These are phyloP conservation scores for Chalciporus piperatus DNA, from an alignment of 768 basidiomycete genomes.

Conservation along the genomic window DNA sequence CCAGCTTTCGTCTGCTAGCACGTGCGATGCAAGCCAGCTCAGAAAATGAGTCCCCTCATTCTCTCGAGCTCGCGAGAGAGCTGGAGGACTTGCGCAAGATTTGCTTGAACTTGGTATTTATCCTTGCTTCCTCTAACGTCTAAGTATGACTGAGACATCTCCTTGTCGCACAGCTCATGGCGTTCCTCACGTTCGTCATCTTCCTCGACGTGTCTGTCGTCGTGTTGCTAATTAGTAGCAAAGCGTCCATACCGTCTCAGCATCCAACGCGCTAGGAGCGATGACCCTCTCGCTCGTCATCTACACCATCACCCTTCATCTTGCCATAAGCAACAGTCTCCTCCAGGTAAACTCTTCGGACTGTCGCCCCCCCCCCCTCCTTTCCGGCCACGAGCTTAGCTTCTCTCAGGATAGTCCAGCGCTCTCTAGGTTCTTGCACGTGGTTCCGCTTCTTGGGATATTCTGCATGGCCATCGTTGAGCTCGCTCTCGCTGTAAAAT, in stretches of 20 bases:
- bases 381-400: neutral
- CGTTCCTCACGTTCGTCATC: conserved; percentile 26
- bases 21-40: neutral
- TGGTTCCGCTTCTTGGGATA: conserved; percentile 27
- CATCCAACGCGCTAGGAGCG: conserved; percentile 14
- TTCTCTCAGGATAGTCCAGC: conserved; percentile 10
- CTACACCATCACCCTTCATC: conserved; percentile 30
- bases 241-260: conserved; percentile 23
- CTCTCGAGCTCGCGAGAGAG: conserved; percentile 18
- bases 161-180: conserved; percentile 18
- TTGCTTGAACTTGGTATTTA: conserved; percentile 19
- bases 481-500: conserved; percentile 18
- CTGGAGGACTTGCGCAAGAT: conserved; percentile 22
- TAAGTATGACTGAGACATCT: neutral
- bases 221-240: neutral
- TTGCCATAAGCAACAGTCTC: conserved; percentile 13
- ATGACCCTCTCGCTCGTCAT: conserved; percentile 26
- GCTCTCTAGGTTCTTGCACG: conserved; percentile 20
- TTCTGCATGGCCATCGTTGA: conserved; percentile 17
- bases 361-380: neutral
- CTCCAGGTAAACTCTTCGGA: conserved; percentile 14
- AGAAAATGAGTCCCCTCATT: conserved; percentile 1
- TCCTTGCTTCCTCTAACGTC: too few species aligned
- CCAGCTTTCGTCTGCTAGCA: neutral
- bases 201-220: neutral